These are phyloP conservation scores for Ogataea paraovalis DNA, from an alignment of 805 yeast genomes.

Conservation along the genomic window DNA sequence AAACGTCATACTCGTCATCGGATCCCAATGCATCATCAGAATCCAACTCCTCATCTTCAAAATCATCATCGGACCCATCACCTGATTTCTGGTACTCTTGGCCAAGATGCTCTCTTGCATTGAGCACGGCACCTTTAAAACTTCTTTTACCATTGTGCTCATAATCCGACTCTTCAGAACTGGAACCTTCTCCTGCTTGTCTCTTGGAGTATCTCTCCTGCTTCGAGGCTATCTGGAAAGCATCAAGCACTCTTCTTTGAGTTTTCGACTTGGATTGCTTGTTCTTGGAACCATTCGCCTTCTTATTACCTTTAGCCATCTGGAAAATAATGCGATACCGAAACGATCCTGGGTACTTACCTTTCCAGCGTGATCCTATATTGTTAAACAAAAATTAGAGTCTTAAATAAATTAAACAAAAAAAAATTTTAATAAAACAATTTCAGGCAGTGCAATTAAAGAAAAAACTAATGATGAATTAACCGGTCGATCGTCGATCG, in stretches of 20 bases:
- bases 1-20: constrained; percentile 61
- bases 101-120: constrained; percentile 30
- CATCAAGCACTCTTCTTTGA: constrained; percentile 22
- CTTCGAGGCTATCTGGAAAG: constrained; percentile 28
- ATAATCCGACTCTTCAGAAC: constrained; percentile 2
- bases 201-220: constrained; percentile 7
- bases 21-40: constrained; percentile 90
- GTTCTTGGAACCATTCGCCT: not conserved
- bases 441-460: too few species aligned
- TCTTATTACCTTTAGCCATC: constrained; percentile 8
- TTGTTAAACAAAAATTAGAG: too few species aligned
- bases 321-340: too few species aligned
- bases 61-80: constrained; percentile 28
- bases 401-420: too few species aligned
- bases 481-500: too few species aligned
- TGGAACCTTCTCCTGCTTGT: not conserved
- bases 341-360: too few species aligned
- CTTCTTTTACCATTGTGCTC: constrained; percentile 5
- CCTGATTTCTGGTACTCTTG: not conserved
- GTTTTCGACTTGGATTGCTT: constrained; percentile 11
- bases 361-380: too few species aligned
- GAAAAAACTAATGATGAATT: too few species aligned
- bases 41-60: constrained; percentile 37
- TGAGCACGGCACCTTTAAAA: constrained; percentile 26
- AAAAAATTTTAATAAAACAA: too few species aligned